Evolutionary conservation across 192 early-diverging fungal species (phyloP), one percentile per base, ranked within the genome.

Genomic region (Backusella luteola): DNA sequence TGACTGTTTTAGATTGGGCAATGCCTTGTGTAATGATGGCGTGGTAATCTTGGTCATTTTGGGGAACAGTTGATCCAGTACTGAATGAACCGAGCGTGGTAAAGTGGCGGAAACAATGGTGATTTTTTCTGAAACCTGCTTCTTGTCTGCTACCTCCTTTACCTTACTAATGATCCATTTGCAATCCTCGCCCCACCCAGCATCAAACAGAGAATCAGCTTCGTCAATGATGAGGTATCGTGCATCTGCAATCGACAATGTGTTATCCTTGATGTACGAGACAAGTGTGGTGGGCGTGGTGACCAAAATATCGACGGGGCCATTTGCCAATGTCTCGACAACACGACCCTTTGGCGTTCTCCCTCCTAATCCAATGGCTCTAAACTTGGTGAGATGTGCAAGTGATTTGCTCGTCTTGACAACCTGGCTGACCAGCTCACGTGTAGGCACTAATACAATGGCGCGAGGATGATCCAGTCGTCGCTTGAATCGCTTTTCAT

Each of bases 201-300:
- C 81, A 80, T 94, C 95, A 84, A 98, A 94, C 85, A 99, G 84
- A 0, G 96, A 93, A 81, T 99, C 97, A 0, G 95, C 95, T 85
- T 99, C 97, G 81, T 99, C 97, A 7, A 99, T 88, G 2, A 97
- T 90, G 4, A 99, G 70, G 69, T 93, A 87, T 1, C 81, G 81
- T 12, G 93, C 80, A 12, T 90, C 86, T 5, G 84, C 79, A 0
- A 96, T 83, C n/a, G 87, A 85, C 12, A 98, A n/a, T 6, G 83
- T 73, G 15, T 82, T 78, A 29, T 90, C 79, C 11, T 85, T 77
- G 5, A 86, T 15, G 73, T 92, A 88, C 14, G 88, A 83, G 17
- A 85, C 72, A 32, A 96, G 79, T n/a, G 86, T 86, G 1, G 94
- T 86, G 2, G 97, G 97, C 1, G 96, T 99, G 4, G 91, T 85